Conservation (phyloP, 768 basidiomycete species). For the Amanita fuliginea region DNA sequence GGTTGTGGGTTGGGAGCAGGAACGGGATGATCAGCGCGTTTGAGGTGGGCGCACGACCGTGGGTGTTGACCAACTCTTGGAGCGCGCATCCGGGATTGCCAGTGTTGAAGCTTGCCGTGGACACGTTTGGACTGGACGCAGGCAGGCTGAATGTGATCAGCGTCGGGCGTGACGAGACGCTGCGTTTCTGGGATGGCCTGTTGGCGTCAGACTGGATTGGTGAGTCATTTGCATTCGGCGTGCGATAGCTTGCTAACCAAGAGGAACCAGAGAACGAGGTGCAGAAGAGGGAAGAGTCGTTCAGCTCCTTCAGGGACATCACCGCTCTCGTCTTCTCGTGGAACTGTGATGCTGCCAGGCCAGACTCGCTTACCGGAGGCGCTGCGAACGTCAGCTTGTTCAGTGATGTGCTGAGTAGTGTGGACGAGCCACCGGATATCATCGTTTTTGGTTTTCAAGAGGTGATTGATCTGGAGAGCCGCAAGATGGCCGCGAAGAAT, state of each 20-base stretch:
- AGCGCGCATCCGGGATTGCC: constrained; percentile 63
- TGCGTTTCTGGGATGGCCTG: constrained; percentile 87
- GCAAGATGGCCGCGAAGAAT: constrained; percentile 88
- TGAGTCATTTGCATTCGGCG: constrained; percentile 26
- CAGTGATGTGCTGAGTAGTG: constrained; percentile 60
- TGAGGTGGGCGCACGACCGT: constrained; percentile 64
- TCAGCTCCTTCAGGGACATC: constrained; percentile 70
- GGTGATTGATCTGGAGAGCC: constrained; percentile 88
- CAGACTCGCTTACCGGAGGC: constrained; percentile 58
- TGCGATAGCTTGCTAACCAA: neutral
- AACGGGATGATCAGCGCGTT: constrained; percentile 77
- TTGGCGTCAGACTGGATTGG: constrained; percentile 81
- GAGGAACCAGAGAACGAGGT: constrained; percentile 56
- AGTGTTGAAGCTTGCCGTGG: constrained; percentile 53
- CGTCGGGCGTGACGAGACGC: constrained; percentile 58
- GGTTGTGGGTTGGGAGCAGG: constrained; percentile 81
- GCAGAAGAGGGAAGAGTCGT: constrained; percentile 60
- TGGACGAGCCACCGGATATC: constrained; percentile 68
- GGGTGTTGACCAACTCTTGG: constrained; percentile 86
- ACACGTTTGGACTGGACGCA: constrained; percentile 66
- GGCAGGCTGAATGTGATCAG: constrained; percentile 64
- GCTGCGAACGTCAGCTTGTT: constrained; percentile 72
- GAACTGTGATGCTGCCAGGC: constrained; percentile 88
- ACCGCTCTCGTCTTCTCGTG: constrained; percentile 77
- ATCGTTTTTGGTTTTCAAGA: constrained; percentile 95